These are phyloP conservation scores for Clohesyomyces aquaticus DNA, from an alignment of 495 filamentous ascomycete species.

Conservation along the genomic window DNA sequence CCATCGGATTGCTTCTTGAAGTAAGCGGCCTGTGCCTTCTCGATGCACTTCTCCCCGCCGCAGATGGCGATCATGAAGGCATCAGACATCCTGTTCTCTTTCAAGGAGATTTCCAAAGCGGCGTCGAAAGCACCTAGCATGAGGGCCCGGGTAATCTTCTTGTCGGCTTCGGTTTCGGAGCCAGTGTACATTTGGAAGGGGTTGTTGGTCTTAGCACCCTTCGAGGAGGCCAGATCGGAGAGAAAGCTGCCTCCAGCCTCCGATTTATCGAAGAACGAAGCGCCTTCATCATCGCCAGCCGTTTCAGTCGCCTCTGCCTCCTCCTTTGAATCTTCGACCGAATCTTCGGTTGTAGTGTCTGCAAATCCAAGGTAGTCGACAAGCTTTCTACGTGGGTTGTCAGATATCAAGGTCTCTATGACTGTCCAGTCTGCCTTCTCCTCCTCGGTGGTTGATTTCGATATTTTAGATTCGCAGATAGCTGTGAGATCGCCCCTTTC, in stretches of 20 bases:
- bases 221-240: conserved; percentile 72
- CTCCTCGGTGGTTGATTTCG: conserved; percentile 74
- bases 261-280: conserved; percentile 78
- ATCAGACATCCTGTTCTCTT: conserved; percentile 88
- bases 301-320: conserved; percentile 51
- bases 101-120: conserved; percentile 83
- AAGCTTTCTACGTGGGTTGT: conserved; percentile 77
- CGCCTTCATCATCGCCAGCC: conserved; percentile 51
- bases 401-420: conserved; percentile 82
- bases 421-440: conserved; percentile 96
- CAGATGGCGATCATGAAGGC: conserved; percentile 98
- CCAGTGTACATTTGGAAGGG: conserved; percentile 86
- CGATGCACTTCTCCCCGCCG: conserved; percentile 89
- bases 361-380: conserved; percentile 86
- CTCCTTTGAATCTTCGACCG: conserved; percentile 34
- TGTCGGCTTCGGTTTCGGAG: conserved; percentile 78
- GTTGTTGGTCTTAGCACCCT: conserved; percentile 79
- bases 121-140: conserved; percentile 89
- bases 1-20: conserved; percentile 77
- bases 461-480: conserved; percentile 80
- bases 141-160: conserved; percentile 81
- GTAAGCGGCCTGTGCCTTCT: conserved; percentile 91
- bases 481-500: conserved; percentile 73
- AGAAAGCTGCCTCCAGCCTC: conserved; percentile 81
- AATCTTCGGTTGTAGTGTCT: conserved; percentile 57